Conservation (phyloP, 2,329 filamentous ascomycete genomes). For the Fusarium sp. region DNA sequence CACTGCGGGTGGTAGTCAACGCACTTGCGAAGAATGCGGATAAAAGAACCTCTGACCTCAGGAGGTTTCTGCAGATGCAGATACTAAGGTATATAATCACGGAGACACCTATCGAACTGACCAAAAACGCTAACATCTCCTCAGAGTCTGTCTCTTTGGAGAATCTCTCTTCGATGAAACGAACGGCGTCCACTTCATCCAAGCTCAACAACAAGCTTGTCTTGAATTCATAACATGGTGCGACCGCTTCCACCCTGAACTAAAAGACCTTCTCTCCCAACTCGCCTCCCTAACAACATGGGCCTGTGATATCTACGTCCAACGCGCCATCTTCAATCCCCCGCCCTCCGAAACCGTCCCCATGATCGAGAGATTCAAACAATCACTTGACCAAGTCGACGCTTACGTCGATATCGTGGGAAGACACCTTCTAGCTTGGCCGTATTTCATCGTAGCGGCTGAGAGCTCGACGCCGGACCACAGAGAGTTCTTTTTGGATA, state of each 20-base stretch:
- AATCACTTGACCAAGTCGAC: slow-evolving; percentile 24
- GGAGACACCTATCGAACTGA: too few relatives aligned
- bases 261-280: slow-evolving; percentile 22
- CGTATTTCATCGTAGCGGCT: slow-evolving; percentile 35
- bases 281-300: slow-evolving; percentile 27
- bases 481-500: slow-evolving; percentile 33
- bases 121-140: too few relatives aligned
- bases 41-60: slow-evolving; percentile 9
- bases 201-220: slow-evolving; percentile 28
- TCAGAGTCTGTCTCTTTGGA: slow-evolving; percentile 30
- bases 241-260: slow-evolving; percentile 32
- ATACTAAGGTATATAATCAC: slow-evolving; percentile 16
- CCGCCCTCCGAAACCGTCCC: slow-evolving; percentile 20
- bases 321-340: slow-evolving; percentile 30
- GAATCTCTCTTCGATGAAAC: slow-evolving; percentile 34
- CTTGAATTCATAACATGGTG: slow-evolving; percentile 37
- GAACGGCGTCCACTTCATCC: slow-evolving; percentile 34
- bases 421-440: slow-evolving; percentile 31
- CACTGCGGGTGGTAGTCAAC: slow-evolving; percentile 26
- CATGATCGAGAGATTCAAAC: slow-evolving; percentile 29
- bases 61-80: slow-evolving; percentile 34
- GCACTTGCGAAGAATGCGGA: slow-evolving; percentile 6
- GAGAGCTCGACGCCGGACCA: slow-evolving; percentile 33
- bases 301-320: slow-evolving; percentile 36
- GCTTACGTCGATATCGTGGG: slow-evolving; percentile 32